Evolutionary conservation across 257 asterid genomes (phyloP), one percentile per base, ranked within the genome.

Genomic region (Scutellaria barbata): DNA sequence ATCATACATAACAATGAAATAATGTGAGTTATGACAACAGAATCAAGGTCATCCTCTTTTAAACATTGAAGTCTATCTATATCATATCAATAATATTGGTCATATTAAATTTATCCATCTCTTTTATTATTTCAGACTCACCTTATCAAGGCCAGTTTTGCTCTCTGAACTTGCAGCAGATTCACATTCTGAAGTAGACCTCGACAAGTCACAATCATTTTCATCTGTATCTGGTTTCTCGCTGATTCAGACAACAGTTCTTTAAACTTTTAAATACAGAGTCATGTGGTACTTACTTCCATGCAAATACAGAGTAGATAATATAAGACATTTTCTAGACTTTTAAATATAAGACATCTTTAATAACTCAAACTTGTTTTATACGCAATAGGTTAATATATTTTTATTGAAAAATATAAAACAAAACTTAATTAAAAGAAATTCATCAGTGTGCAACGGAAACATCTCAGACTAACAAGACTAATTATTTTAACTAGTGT

Each of bases 41-140:
- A 94, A 74, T 90, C 85, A 80, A 94, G 96, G 72, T 89, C 96
- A 8, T 89, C 89, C 79, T 91, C 99, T 72, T 85, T 86, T 74
- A 94, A 85, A 72, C 87, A 68, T 72, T 81, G 82, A 72, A 94
- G 89, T 73, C 99, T 85, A 72, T 74, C 86, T 91, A 82, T 98
- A 94, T 91, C 88, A 84, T 81, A 47, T 86, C 90, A 6, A 76
- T 90, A 37, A 89, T 83, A 80, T 76, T 75, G 51, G 20, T 57
- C 78, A 59, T 74, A 55, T 58, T 80, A 54, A 77, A 84, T 76
- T 85, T 84, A 57, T 81, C 87, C 18, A 73, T 67, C 41, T 71
- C 73, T 63, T 80, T 74, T 33, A 58, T 57, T 71, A 77, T 80
- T 46, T 48, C 41, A 17, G 69, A 59, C 73, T 66, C 45, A 73